Evolutionary conservation across 495 filamentous ascomycete species (phyloP).

Genomic region (Platismatia glauca): DNA sequence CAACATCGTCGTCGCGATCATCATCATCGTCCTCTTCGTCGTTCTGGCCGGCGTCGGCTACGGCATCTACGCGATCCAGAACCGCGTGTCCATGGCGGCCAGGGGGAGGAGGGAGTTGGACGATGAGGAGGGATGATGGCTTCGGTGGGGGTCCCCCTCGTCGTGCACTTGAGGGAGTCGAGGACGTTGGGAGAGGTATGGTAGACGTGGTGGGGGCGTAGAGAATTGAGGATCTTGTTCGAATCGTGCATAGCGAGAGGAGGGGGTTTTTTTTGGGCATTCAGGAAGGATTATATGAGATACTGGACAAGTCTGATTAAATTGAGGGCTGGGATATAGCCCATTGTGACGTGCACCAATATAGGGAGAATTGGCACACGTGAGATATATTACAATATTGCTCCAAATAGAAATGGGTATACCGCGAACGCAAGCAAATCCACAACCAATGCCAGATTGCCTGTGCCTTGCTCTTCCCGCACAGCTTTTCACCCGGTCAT

Average conservation of each 20-base stretch:
- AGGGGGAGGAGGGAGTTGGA: conserved; percentile 30
- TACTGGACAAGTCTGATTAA: neutral
- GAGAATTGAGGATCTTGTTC: neutral
- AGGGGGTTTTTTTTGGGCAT: neutral
- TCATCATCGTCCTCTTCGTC: conserved; percentile 72
- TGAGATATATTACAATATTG: neutral
- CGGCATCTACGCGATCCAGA: conserved; percentile 52
- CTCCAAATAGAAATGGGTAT: neutral
- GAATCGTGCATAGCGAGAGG: neutral
- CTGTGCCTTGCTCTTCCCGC: neutral
- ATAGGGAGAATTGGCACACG: neutral
- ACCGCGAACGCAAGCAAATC: neutral
- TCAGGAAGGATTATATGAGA: neutral
- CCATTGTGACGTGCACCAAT: neutral
- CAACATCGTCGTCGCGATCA: conserved; percentile 75
- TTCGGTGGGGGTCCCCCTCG: neutral
- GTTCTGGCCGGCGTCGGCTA: conserved; percentile 60
- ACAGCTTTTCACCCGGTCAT: neutral
- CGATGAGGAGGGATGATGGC: conserved; percentile 32
- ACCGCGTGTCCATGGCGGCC: conserved; percentile 36
- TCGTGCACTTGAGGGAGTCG: neutral
- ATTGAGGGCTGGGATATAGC: neutral
- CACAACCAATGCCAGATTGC: neutral
- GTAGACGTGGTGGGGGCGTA: neutral
- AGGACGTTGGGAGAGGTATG: neutral